These are phyloP conservation scores for Cephaloascus fragrans DNA, from an alignment of 805 yeast genomes.

Conservation along the genomic window DNA sequence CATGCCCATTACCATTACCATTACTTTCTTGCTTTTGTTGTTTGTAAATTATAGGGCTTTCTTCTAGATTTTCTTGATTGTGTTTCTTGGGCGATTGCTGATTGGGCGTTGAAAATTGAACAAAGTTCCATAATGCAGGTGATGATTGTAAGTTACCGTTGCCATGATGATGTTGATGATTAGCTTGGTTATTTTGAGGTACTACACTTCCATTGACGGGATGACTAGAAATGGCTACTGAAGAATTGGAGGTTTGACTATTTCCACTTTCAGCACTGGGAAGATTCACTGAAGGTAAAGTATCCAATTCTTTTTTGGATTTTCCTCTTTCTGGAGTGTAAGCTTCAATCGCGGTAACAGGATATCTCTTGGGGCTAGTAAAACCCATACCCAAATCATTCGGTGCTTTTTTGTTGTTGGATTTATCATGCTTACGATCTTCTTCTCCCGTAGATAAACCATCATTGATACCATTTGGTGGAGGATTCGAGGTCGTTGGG, in stretches of 20 bases:
- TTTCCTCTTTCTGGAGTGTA: conserved; percentile 55
- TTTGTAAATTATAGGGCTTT: background rate
- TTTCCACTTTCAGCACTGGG: conserved; percentile 3
- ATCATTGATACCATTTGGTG: conserved; percentile 3
- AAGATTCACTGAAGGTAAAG: conserved; percentile 4
- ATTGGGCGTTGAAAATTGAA: conserved; percentile 54
- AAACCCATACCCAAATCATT: conserved; percentile 2
- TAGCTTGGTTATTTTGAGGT: conserved; percentile 12
- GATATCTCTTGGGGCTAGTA: conserved; percentile 30
- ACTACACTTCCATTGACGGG: conserved; percentile 9
- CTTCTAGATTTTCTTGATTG: conserved; percentile 2
- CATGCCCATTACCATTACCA: conserved; percentile 1
- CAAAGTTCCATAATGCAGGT: conserved; percentile 91
- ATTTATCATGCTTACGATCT: conserved; percentile 1
- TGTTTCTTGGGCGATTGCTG: conserved; percentile 25
- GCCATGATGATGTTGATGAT: conserved; percentile 9
- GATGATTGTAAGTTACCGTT: conserved; percentile 47
- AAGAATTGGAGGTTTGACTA: conserved; percentile 6
- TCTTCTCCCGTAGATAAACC: conserved; percentile 1
- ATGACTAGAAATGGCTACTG: background rate
- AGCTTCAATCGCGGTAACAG: conserved; percentile 46
- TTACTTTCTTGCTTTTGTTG: background rate
- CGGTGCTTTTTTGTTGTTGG: conserved; percentile 1
- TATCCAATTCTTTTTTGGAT: conserved; percentile 5
- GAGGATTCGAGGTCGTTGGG: conserved; percentile 3